Evolutionary conservation across 306 rosid genomes (phyloP), one percentile per base, ranked within the genome.

Genomic region (Lablab purpureus): DNA sequence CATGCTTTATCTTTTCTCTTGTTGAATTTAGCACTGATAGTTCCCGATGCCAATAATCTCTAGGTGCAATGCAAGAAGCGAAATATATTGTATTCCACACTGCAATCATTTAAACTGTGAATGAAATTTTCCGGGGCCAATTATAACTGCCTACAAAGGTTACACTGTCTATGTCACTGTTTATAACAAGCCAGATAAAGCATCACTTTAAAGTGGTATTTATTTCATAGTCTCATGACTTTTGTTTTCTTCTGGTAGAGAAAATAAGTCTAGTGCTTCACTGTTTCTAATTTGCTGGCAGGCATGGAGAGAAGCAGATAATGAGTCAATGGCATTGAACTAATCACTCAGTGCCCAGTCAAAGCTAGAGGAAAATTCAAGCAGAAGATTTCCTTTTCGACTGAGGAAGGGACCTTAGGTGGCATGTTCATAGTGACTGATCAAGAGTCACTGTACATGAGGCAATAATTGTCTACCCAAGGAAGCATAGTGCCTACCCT

Each of bases 371-470:
- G 18, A 25, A 23, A 13, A 27, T 13, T 59, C 66, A 59, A 13
- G 9, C 37, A 59, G 18, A 59, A 59, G 18, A 14, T 59, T 12
- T 5, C 4, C 15, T 80, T 82, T 12, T 81, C 88, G 1, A 15
- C 9, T 0, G 88, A 80, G 32, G 91, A 70, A 30, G 88, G 87
- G 7, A 81, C 89, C 27, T 21, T 89, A 0, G 83, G 89, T 85
- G 89, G 89, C 86, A 88, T 60, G 83, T 87, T 58, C 84, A 83
- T 11, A 80, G 85, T 9, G 81, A 80, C 13, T 82, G 87, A 85
- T 76, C 77, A 32, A 72, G 85, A 40, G 89, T 84, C 51, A 87
- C 87, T 0, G 85, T 75, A 67, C 85, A 83, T 5, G 91, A 84
- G 0, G 81, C 85, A 17, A 84, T 89, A 19, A 17, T 85, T 10